Percentiles rank a stretch among this genome's conserved stretches.
Evolutionary conservation across 2,329 filamentous ascomycete species (phyloP).

Genomic region (Paramyrothecium sp.): DNA sequence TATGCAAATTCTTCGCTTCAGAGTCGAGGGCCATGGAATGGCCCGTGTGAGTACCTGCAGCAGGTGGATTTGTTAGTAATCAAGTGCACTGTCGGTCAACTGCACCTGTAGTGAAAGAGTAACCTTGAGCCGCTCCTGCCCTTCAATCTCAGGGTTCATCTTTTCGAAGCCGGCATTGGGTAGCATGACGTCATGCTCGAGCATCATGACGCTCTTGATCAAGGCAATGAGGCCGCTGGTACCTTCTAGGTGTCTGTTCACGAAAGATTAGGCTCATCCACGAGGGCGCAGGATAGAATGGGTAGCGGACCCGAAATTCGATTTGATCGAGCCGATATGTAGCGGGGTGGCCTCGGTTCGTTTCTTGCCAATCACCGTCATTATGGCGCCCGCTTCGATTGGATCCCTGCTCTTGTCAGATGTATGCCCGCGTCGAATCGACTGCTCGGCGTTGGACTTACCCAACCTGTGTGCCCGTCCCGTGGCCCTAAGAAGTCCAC

Average conservation of each 20-base stretch:
- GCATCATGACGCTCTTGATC: conserved; percentile 21
- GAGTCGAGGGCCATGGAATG: conserved; percentile 16
- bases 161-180: conserved; percentile 22
- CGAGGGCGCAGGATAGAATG: neutral
- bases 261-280: neutral
- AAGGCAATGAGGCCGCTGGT: conserved; percentile 18
- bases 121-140: neutral
- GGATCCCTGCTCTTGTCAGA: neutral
- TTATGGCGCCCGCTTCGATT: neutral
- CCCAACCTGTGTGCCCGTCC: neutral
- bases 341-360: neutral
- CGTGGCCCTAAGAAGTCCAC: neutral
- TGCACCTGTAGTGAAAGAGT: no score
- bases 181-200: conserved; percentile 19
- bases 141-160: conserved; percentile 13
- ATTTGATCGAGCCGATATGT: neutral
- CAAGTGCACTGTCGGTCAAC: no score
- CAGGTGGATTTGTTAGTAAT: neutral
- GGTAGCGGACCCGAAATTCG: neutral
- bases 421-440: neutral
- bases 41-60: neutral
- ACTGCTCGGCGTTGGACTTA: neutral
- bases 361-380: neutral
- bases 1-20: conserved; percentile 13
- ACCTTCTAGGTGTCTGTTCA: conserved; percentile 13